phyloP scores from a whole-genome alignment of 179 eudicot genomes.

The Camellia oleifera region DNA sequence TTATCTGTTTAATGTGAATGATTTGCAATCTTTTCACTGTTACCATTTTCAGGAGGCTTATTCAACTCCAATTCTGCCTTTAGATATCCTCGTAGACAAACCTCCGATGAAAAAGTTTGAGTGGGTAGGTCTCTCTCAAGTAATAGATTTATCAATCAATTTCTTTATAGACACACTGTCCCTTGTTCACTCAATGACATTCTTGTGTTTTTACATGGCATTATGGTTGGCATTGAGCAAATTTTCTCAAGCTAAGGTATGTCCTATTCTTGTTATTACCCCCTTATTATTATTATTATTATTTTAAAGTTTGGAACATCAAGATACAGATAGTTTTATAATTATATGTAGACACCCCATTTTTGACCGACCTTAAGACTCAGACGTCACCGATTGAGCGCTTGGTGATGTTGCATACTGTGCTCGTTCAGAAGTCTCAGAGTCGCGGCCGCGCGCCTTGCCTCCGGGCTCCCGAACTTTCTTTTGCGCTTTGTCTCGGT shows the following conservation, averaged over 20 bases:
- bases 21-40: neutral
- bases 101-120: constrained; percentile 72
- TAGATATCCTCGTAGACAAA: constrained; percentile 78
- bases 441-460: too few relatives aligned
- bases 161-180: neutral
- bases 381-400: too few relatives aligned
- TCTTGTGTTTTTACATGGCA: constrained; percentile 25
- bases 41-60: constrained; percentile 60
- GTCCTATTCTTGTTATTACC: neutral
- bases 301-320: neutral
- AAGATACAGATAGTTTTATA: neutral
- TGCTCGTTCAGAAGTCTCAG: too few relatives aligned
- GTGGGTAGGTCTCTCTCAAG: constrained; percentile 43
- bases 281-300: too few relatives aligned
- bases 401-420: too few relatives aligned
- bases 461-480: too few relatives aligned
- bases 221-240: constrained; percentile 22
- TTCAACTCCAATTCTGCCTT: constrained; percentile 77
- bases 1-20: neutral
- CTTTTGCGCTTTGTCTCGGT: too few relatives aligned
- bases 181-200: constrained; percentile 6
- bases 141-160: neutral
- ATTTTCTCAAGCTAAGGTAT: constrained; percentile 71
- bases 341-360: too few relatives aligned
- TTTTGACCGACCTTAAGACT: too few relatives aligned